Base-by-base conservation (phyloP, 2,329 filamentous ascomycete genomes). In the Ceratocystis cubensis region DNA sequence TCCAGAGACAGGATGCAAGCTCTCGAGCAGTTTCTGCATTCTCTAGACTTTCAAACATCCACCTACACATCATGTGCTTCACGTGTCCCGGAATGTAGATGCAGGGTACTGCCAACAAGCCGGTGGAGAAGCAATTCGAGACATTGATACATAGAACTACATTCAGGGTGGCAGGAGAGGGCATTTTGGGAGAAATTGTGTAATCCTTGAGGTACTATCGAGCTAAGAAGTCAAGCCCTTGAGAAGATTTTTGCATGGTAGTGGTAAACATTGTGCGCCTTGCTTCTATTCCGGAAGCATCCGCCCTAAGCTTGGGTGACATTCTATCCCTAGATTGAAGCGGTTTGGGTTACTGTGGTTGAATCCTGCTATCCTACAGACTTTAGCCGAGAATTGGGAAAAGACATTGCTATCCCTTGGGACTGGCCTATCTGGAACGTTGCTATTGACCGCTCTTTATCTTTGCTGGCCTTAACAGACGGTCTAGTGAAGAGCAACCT, bases 401-500 rank as follows among this genome's bases (percentile, higher is more conserved):
- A 33, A 33, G 15, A n/a, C 53, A 57, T 57, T 15, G 3, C 15
- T 3, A 30, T 33, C 53, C 53, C 28, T 57, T 15, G 15, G 0
- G 28, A 6, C 10, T 30, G 7, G 2, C 1, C 3, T 10, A 17
- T n/a, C 17, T n/a, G 46, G 20, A 48, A 48, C 46, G 17, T 10
- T n/a, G 7, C 20, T 15, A 57, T 57, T 57, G 53, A 57, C 53
- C 53, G 53, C 53, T 57, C 53, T 57, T 57, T 57, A 2, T 28
- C 53, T 17, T 13, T n/a, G 2, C 8, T 5, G n/a, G 20, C 1
- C 20, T 25, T 1, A 13, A 41, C 10, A 41, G 8, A 41, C 37
- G 3, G 37, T 41, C 37, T 15, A 15, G 10, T 15, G 48, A 0
- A 8, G 5, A 5, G 20, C 7, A 8, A 0, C 20, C 8, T 7